Conservation (phyloP, 176 grass and related monocot genomes). For the Cocos nucifera region DNA sequence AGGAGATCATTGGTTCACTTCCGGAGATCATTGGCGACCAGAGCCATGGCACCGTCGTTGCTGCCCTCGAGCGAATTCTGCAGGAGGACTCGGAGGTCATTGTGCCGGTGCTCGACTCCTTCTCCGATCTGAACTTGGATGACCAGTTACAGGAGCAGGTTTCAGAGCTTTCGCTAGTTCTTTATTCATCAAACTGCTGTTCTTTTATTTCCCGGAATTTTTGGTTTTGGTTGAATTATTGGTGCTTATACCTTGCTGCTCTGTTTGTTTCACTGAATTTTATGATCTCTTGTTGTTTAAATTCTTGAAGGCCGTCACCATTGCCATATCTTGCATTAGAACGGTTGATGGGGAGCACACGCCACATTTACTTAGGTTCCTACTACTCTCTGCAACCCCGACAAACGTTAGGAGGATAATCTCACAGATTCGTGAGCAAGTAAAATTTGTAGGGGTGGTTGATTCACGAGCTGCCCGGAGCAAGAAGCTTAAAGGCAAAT, state of each 20-base stretch:
- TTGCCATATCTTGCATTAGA: slow-evolving; percentile 85
- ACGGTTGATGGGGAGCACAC: slow-evolving; percentile 59
- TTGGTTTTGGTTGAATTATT: slow-evolving; percentile 2
- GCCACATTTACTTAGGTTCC: slow-evolving; percentile 80
- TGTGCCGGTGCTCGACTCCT: slow-evolving; percentile 56
- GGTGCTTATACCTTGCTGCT: too few species aligned
- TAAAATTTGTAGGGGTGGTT: slow-evolving; percentile 55
- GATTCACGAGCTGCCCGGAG: slow-evolving; percentile 46
- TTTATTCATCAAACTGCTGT: neutral
- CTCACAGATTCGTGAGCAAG: slow-evolving; percentile 66
- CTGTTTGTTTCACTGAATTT: too few species aligned
- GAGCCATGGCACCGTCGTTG: slow-evolving; percentile 44
- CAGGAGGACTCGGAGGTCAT: slow-evolving; percentile 77
- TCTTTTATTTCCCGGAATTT: neutral
- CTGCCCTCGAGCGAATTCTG: slow-evolving; percentile 51
- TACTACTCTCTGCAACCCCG: slow-evolving; percentile 62
- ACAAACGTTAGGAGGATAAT: slow-evolving; percentile 68
- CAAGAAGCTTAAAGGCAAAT: slow-evolving; percentile 84
- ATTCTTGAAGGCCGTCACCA: slow-evolving; percentile 63
- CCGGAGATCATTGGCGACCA: slow-evolving; percentile 82
- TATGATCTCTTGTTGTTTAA: too few species aligned
- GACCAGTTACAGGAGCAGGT: slow-evolving; percentile 76
- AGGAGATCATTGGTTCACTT: slow-evolving; percentile 82
- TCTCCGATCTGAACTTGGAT: slow-evolving; percentile 72
- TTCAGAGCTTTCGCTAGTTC: slow-evolving; percentile 7